Base-by-base conservation (phyloP, 441 rosid species). In the Bruguiera hainesii region DNA sequence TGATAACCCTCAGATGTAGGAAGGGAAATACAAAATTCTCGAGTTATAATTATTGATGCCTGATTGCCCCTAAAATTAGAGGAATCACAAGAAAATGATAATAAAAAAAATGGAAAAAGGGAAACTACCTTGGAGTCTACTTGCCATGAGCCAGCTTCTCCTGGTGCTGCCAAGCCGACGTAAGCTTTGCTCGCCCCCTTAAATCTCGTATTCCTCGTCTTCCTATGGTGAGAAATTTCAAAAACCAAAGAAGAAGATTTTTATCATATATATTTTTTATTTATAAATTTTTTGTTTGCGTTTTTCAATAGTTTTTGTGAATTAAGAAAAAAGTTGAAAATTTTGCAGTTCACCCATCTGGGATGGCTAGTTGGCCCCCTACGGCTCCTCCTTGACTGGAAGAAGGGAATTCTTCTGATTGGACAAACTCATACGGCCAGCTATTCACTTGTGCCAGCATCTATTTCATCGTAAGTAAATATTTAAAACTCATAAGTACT, bases 121-220 rank as follows among this genome's bases (percentile, higher is more conserved):
- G 19, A 33, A 31, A 3, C 5, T 2, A 73, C 81, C 81, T 78
- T 78, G 5, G 69, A 9, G 15, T 78, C 66, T 0, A 8, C 25
- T 60, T 74, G 78, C 81, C 81, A 78, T 19, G 78, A 74, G 21
- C 73, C 81, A 11, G 7, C 70, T 7, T 63, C 51, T 13, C 81
- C 81, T 13, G 75, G 78, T 11, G 65, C 29, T 53, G 81, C 81
- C 57, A 78, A 28, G 23, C 81, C 81, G 6, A 78, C 70, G 20
- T 70, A 67, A 15, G 78, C 78, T 1, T 59, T 70, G 58, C 78
- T 73, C n/a, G 16, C 62, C 30, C 23, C 31, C 10, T 21, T 1
- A 35, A 63, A 55, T 37, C 46, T 37, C 15, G 11, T 0, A 37
- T 10, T 10, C 46, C 46, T 2, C 11, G 15, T 37, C 13, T 10